Evolutionary conservation across 257 asterid species (phyloP).

Genomic region (Jacaranda mimosifolia): DNA sequence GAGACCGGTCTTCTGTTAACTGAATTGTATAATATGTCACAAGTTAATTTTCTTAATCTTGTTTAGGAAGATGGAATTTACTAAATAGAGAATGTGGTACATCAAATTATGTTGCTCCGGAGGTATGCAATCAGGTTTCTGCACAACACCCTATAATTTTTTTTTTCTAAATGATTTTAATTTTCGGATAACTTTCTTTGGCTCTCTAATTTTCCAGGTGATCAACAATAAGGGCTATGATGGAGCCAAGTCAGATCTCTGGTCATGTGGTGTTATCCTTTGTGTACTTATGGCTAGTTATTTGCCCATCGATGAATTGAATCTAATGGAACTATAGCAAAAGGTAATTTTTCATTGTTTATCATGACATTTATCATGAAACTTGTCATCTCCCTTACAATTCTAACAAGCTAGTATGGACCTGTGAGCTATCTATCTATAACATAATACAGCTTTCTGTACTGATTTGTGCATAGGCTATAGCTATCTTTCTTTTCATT

Average conservation of each 20-base stretch:
- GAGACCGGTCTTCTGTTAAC: too few species aligned
- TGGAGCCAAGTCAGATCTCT: conserved; percentile 51
- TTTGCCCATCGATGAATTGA: conserved; percentile 80
- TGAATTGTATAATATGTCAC: too few species aligned
- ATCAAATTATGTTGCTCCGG: conserved; percentile 90
- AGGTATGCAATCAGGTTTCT: conserved; percentile 48
- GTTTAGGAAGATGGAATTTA: conserved; percentile 69
- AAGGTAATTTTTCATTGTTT: conserved; percentile 49
- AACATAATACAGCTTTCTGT: too few species aligned
- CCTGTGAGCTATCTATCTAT: too few species aligned
- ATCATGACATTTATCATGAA: too few species aligned
- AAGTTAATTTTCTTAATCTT: too few species aligned
- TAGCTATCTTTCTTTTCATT: too few species aligned
- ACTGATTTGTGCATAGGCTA: too few species aligned
- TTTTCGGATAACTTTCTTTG: too few species aligned
- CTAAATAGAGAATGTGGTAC: conserved; percentile 90
- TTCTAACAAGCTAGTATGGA: too few species aligned
- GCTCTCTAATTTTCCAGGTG: conserved; percentile 52
- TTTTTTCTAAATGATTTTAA: not conserved
- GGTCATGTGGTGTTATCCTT: conserved; percentile 75
- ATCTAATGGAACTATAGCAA: conserved; percentile 60
- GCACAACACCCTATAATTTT: too few species aligned
- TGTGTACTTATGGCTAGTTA: conserved; percentile 85
- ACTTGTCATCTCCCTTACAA: too few species aligned
- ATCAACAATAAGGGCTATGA: conserved; percentile 74